phyloP scores from a whole-genome alignment of 1,139 yeast genomes.

The Hyphopichia buzzinii region DNA sequence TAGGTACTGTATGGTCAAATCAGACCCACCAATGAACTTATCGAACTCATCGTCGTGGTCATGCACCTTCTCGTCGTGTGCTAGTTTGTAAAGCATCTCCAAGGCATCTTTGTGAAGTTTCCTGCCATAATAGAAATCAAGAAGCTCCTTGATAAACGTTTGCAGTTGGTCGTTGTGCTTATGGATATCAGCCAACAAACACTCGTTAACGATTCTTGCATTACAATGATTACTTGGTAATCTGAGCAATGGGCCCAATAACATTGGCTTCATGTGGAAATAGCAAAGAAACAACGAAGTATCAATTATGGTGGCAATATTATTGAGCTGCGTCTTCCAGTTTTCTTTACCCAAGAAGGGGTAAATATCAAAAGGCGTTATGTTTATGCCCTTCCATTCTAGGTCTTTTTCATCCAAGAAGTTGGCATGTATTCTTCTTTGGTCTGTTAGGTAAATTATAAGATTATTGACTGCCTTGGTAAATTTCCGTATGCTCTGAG shows the following conservation, averaged over 20 bases:
- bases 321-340: constrained; percentile 12
- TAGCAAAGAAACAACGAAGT: constrained; percentile 79
- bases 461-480: constrained; percentile 49
- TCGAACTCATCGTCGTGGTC: constrained; percentile 22
- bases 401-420: constrained; percentile 34
- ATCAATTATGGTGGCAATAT: constrained; percentile 59
- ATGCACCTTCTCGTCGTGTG: constrained; percentile 23
- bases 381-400: constrained; percentile 45
- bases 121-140: constrained; percentile 75
- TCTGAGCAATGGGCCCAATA: constrained; percentile 81
- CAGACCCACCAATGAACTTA: constrained; percentile 40
- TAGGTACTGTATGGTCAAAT: constrained; percentile 60
- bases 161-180: constrained; percentile 31
- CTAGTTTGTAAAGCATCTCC: constrained; percentile 46
- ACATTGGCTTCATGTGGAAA: constrained; percentile 59
- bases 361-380: constrained; percentile 41
- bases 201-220: constrained; percentile 55
- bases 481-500: constrained; percentile 27
- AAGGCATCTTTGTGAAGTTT: constrained; percentile 68
- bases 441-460: constrained; percentile 56
- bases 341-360: constrained; percentile 15
- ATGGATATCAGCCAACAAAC: constrained; percentile 40
- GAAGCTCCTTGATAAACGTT: constrained; percentile 61
- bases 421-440: constrained; percentile 46
- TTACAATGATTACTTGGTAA: constrained; percentile 72